phyloP scores from a whole-genome alignment of 805 yeast genomes.

The Ogataea parapolymorpha region DNA sequence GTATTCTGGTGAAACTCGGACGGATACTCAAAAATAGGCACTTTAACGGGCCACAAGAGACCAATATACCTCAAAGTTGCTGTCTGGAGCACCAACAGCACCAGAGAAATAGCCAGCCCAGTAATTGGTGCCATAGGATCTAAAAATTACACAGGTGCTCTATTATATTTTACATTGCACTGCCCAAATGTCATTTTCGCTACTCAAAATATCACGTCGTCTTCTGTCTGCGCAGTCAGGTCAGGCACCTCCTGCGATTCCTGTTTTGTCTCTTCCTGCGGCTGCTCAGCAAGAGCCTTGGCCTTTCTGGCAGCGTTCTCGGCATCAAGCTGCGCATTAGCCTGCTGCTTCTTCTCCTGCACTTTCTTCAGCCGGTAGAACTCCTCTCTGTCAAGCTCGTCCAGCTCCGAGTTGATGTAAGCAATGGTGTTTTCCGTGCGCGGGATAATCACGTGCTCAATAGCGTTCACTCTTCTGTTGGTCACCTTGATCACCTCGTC shows the following conservation, averaged over 20 bases:
- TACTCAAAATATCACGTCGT: slow-evolving; percentile 37
- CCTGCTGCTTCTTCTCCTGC: slow-evolving; percentile 88
- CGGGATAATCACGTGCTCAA: slow-evolving; percentile 97
- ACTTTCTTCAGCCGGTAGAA: slow-evolving; percentile 95
- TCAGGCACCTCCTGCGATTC: slow-evolving; percentile 10
- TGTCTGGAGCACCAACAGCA: not conserved
- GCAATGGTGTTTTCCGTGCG: slow-evolving; percentile 93
- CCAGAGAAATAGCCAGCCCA: not conserved
- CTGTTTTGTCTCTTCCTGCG: not conserved
- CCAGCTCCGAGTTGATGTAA: slow-evolving; percentile 91
- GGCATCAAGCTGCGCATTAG: slow-evolving; percentile 61
- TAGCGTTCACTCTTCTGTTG: slow-evolving; percentile 96
- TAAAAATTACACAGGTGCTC: not conserved
- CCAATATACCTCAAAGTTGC: not conserved
- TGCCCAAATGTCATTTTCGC: not conserved
- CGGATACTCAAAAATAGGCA: slow-evolving; percentile 9
- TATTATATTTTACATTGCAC: not conserved
- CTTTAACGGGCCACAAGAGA: slow-evolving; percentile 1
- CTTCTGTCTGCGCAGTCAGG: slow-evolving; percentile 34
- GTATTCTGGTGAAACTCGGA: not conserved
- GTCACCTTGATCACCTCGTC: slow-evolving; percentile 98
- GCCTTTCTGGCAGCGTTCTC: slow-evolving; percentile 40
- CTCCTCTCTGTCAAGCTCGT: slow-evolving; percentile 97
- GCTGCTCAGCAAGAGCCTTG: not conserved
- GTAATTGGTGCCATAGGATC: not conserved